Conservation (phyloP, 257 asterid genomes). For the Echites panduratus region DNA sequence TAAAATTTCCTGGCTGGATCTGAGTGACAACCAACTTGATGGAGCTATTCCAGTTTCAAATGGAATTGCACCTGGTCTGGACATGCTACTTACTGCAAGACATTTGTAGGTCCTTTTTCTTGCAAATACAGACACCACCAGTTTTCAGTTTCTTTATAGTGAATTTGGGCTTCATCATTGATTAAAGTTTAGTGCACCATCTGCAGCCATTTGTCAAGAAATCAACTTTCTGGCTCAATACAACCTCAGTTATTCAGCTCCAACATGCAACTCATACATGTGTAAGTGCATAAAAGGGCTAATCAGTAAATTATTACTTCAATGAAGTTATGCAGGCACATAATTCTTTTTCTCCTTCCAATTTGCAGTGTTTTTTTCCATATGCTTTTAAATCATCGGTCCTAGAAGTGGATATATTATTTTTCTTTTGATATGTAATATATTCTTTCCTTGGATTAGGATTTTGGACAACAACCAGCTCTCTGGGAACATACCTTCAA, state of each 20-base stretch:
- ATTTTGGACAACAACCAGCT: constrained; percentile 72
- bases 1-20: constrained; percentile 78
- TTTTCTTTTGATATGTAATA: neutral
- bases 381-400: neutral
- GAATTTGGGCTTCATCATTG: neutral
- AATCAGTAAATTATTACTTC: neutral
- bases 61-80: constrained; percentile 52
- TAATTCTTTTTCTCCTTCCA: neutral
- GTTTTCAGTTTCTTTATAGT: neutral
- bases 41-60: constrained; percentile 72
- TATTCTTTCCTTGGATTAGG: constrained; percentile 24
- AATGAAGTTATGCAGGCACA: neutral
- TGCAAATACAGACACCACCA: neutral
- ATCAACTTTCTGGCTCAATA: constrained; percentile 61
- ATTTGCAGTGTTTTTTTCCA: neutral
- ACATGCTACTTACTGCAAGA: constrained; percentile 48
- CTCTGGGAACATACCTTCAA: constrained; percentile 48
- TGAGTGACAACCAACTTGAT: constrained; percentile 57
- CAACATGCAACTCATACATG: constrained; percentile 62
- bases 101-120: constrained; percentile 52
- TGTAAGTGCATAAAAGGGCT: constrained; percentile 36
- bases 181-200: neutral
- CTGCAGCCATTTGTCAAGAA: constrained; percentile 73
- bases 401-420: neutral
- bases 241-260: constrained; percentile 52